A percentile compares a stretch with the other conserved stretches of the same genome.
Evolutionary conservation across 2,329 filamentous ascomycete species (phyloP).

Genomic region (Calonectria hawksworthii): DNA sequence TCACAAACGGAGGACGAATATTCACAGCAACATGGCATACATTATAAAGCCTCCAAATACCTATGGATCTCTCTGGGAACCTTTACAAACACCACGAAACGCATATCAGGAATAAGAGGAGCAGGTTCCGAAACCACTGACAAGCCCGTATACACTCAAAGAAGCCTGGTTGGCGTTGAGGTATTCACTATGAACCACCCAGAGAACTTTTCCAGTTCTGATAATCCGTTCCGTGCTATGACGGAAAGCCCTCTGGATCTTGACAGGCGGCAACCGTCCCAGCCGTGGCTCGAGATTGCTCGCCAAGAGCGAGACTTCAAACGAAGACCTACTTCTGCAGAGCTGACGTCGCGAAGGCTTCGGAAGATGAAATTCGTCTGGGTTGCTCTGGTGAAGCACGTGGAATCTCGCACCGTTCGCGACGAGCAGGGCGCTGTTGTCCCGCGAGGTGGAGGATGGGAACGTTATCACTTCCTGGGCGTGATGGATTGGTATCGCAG

Average conservation of each 20-base stretch:
- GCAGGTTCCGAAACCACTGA: background rate
- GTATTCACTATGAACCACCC: background rate
- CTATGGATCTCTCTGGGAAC: background rate
- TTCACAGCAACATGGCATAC: background rate
- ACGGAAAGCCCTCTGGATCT: background rate
- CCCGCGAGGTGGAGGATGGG: background rate
- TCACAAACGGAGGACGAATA: background rate
- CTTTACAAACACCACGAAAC: background rate
- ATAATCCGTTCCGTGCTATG: background rate
- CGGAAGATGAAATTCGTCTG: background rate
- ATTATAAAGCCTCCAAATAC: background rate
- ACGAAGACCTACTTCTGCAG: background rate
- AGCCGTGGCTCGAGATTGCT: background rate
- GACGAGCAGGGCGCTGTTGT: background rate
- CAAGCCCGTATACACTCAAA: background rate
- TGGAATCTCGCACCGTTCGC: background rate
- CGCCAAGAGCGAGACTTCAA: background rate
- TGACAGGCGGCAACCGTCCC: background rate
- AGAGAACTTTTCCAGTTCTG: background rate
- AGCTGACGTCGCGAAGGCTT: background rate
- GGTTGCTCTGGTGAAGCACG: background rate
- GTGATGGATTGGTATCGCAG: constrained; percentile 9
- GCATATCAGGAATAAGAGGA: no score
- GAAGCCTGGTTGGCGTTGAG: background rate
- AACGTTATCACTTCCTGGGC: background rate